Conservation (phyloP, 192 early-diverging fungal species). For the Coemansia erecta region DNA sequence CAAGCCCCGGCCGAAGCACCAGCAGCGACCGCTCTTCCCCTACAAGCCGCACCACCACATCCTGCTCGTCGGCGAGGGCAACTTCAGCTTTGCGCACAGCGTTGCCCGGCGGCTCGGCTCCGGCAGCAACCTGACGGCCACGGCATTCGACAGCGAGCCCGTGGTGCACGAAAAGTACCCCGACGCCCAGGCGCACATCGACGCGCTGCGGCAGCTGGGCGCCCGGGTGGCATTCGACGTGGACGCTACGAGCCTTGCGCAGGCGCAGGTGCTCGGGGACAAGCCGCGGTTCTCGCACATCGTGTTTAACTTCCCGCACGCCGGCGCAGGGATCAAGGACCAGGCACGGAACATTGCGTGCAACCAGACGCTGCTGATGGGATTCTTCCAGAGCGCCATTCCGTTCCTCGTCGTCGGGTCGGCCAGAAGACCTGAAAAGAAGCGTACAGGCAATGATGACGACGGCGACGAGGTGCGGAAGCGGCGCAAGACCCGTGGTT, state of each 20-base stretch:
- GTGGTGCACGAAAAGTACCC: slow-evolving; percentile 75
- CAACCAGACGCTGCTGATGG: slow-evolving; percentile 71
- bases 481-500: too few species aligned
- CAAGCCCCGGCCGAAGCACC: slow-evolving; percentile 9
- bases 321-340: slow-evolving; percentile 90
- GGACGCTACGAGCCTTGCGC: slow-evolving; percentile 71
- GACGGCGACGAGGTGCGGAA: slow-evolving; percentile 7
- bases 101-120: slow-evolving; percentile 60
- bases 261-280: slow-evolving; percentile 56
- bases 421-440: slow-evolving; percentile 3
- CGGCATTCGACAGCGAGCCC: slow-evolving; percentile 70
- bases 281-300: slow-evolving; percentile 76
- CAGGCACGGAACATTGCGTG: slow-evolving; percentile 75
- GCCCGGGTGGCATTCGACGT: slow-evolving; percentile 72
- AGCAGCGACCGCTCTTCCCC: slow-evolving; percentile 45
- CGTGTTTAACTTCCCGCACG: slow-evolving; percentile 96
- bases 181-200: slow-evolving; percentile 56
- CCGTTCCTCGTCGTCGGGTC: slow-evolving; percentile 39
- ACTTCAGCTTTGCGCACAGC: slow-evolving; percentile 86
- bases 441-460: slow-evolving; percentile 5
- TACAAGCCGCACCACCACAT: slow-evolving; percentile 61
- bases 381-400: slow-evolving; percentile 61
- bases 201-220: slow-evolving; percentile 59
- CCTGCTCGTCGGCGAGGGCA: slow-evolving; percentile 86
- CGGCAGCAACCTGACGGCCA: slow-evolving; percentile 67